These are phyloP conservation scores for Ceratorhiza oryzae-sativae DNA, from an alignment of 1,284 basidiomycete species.

Conservation along the genomic window DNA sequence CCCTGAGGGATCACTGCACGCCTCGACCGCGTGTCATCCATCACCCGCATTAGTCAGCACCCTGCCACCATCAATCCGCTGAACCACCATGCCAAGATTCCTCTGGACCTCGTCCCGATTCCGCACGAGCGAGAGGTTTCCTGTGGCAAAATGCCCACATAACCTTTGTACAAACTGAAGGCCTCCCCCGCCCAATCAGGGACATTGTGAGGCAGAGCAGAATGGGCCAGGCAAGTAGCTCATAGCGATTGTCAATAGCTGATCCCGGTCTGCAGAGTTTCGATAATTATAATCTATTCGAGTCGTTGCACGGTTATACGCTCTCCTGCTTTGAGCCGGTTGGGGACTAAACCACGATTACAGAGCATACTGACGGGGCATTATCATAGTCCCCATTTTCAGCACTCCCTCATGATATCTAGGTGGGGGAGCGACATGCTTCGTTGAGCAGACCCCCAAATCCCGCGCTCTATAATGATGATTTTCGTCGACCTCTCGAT, in stretches of 20 bases:
- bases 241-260: background rate
- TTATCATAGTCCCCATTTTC: background rate
- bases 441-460: background rate
- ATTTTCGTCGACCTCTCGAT: background rate
- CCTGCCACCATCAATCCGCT: no score
- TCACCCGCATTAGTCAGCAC: no score
- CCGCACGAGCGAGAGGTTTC: background rate
- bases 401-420: background rate
- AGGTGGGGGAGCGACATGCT: background rate
- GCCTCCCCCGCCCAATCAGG: background rate
- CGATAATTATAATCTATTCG: background rate
- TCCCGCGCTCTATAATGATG: background rate
- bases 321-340: background rate
- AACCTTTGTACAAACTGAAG: background rate
- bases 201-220: background rate
- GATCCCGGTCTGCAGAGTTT: background rate
- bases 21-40: constrained; percentile 4
- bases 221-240: background rate
- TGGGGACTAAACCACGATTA: background rate
- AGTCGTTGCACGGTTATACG: background rate
- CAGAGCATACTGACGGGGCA: background rate
- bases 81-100: no score
- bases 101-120: no score
- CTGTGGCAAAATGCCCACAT: background rate
- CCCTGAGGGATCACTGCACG: background rate